Percentiles rank a stretch among this genome's conserved stretches.
phyloP scores from a whole-genome alignment of 176 grass and related monocot species.

The Metroxylon sagu region DNA sequence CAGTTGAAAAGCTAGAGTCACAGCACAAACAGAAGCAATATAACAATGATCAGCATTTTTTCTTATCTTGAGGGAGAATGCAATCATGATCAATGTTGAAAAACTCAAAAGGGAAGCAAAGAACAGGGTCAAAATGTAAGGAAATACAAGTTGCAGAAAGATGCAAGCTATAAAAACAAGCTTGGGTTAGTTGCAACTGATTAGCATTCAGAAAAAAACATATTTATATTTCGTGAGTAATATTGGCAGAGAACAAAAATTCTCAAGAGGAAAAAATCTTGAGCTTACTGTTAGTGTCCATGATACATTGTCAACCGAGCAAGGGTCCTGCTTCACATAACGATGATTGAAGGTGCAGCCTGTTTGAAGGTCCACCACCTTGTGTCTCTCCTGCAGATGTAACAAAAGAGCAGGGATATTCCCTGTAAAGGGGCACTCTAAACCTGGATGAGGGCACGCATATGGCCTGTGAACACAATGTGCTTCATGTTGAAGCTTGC shows the following conservation, averaged over 20 bases:
- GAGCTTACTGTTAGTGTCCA: slow-evolving; percentile 23
- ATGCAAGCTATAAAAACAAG: too few relatives aligned
- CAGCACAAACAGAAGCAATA: too few relatives aligned
- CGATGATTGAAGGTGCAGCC: slow-evolving; percentile 25
- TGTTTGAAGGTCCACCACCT: slow-evolving; percentile 19
- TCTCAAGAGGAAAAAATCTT: not conserved
- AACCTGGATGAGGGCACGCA: slow-evolving; percentile 17
- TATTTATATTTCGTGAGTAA: not conserved
- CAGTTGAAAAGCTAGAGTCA: slow-evolving; percentile 22
- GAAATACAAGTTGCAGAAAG: too few relatives aligned
- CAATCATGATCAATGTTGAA: too few relatives aligned
- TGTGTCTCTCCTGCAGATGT: slow-evolving; percentile 14
- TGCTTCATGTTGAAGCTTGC: slow-evolving; percentile 18
- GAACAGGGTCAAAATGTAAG: too few relatives aligned
- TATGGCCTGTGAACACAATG: slow-evolving; percentile 15
- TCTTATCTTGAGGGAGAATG: too few relatives aligned
- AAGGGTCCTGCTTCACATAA: slow-evolving; percentile 22
- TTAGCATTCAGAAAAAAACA: not conserved
- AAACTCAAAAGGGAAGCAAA: too few relatives aligned
- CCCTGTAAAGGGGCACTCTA: slow-evolving; percentile 11
- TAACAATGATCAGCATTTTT: too few relatives aligned
- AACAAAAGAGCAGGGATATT: slow-evolving; percentile 11
- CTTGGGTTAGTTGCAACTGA: too few relatives aligned
- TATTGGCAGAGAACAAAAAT: not conserved
- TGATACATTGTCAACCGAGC: slow-evolving; percentile 21